Evolutionary conservation across 1,139 yeast genomes (phyloP).

Genomic region (Candida sp.): DNA sequence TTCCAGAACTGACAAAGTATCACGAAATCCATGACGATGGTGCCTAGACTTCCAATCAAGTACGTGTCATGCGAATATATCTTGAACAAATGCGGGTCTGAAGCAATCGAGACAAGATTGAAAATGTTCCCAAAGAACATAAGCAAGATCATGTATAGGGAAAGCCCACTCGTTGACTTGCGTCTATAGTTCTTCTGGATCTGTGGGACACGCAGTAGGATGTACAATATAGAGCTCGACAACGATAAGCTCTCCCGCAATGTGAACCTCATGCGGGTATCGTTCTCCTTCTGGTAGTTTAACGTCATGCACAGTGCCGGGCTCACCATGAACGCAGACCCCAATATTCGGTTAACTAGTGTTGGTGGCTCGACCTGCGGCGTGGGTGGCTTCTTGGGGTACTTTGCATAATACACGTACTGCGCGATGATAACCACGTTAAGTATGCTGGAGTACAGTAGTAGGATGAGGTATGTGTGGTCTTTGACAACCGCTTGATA

Average conservation of each 20-base stretch:
- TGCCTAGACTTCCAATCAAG: conserved; percentile 40
- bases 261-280: background rate
- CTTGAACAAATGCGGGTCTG: conserved; percentile 24
- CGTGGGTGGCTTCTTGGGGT: background rate
- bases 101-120: conserved; percentile 35
- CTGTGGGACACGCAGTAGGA: conserved; percentile 81
- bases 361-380: conserved; percentile 2
- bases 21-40: conserved; percentile 36
- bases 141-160: conserved; percentile 37
- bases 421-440: conserved; percentile 77
- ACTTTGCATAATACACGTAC: conserved; percentile 26
- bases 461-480: conserved; percentile 34
- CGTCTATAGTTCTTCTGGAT: conserved; percentile 42
- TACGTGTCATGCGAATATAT: conserved; percentile 20
- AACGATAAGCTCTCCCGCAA: background rate
- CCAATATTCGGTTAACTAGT: conserved; percentile 3
- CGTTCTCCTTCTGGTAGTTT: background rate
- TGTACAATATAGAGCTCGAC: conserved; percentile 1
- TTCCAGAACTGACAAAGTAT: conserved; percentile 38
- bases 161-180: conserved; percentile 40
- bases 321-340: conserved; percentile 2
- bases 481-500: conserved; percentile 81
- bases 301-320: background rate
- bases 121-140: conserved; percentile 42
- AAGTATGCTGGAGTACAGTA: conserved; percentile 66